A percentile compares a stretch with the other conserved stretches of the same genome.
phyloP scores from a whole-genome alignment of 331 rosid genomes.

The Pyracantha coccinea region DNA sequence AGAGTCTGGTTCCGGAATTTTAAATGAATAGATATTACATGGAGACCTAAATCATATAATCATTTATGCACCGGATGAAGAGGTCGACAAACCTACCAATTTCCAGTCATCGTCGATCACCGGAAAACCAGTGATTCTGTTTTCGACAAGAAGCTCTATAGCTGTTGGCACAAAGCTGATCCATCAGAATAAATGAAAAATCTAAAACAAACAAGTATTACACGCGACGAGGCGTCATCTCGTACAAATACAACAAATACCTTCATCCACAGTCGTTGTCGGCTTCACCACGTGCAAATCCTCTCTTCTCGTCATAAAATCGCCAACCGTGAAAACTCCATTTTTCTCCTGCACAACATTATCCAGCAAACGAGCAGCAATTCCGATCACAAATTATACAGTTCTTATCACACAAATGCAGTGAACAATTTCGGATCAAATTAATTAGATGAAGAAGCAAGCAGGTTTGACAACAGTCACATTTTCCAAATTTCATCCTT shows the following conservation, averaged over 20 bases:
- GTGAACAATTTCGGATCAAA: not conserved
- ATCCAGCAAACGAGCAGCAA: not conserved
- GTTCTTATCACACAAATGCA: not conserved
- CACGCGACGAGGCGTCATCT: not conserved
- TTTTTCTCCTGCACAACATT: conserved; percentile 40
- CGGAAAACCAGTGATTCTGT: conserved; percentile 96
- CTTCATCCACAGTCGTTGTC: conserved; percentile 87
- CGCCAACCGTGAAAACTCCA: conserved; percentile 77
- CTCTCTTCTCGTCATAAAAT: conserved; percentile 77
- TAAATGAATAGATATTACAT: not conserved
- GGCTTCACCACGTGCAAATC: conserved; percentile 75
- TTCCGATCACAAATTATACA: not conserved
- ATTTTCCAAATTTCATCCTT: not conserved
- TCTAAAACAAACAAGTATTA: not conserved
- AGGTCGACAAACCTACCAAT: conserved; percentile 37
- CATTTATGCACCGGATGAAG: not conserved
- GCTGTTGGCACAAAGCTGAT: conserved; percentile 48
- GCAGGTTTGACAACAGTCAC: not conserved
- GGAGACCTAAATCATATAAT: not conserved
- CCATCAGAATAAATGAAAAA: conserved; percentile 9
- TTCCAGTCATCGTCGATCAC: conserved; percentile 86
- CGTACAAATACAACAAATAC: conserved; percentile 25
- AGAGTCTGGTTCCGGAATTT: not conserved
- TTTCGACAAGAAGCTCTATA: conserved; percentile 74
- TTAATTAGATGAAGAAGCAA: not conserved